Conservation (phyloP, 176 grass and related monocot species). For the Cenchrus purpureus region DNA sequence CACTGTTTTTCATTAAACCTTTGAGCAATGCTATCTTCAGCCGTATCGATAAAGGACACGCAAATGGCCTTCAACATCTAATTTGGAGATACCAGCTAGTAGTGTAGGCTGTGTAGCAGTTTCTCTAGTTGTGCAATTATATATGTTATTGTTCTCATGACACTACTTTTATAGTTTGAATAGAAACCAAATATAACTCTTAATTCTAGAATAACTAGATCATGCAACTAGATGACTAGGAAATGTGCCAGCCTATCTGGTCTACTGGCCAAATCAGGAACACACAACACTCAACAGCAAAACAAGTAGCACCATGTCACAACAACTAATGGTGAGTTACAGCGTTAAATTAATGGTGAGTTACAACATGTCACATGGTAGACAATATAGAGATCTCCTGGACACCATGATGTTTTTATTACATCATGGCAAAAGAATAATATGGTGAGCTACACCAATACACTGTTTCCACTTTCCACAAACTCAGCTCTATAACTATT, state of each 20-base stretch:
- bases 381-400: slow-evolving; percentile 23
- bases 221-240: too few species aligned
- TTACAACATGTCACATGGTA: slow-evolving; percentile 15
- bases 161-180: not conserved
- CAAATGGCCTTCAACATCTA: not conserved
- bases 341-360: slow-evolving; percentile 11
- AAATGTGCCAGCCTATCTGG: too few species aligned
- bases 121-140: not conserved
- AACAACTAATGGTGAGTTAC: not conserved
- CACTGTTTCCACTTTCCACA: slow-evolving; percentile 38
- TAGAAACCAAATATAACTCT: not conserved
- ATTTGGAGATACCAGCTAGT: not conserved
- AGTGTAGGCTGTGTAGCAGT: not conserved
- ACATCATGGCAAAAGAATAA: slow-evolving; percentile 43
- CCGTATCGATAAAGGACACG: not conserved
- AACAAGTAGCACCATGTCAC: not conserved
- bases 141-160: not conserved
- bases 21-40: not conserved
- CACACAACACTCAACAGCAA: not conserved
- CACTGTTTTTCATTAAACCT: not conserved
- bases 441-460: slow-evolving; percentile 32
- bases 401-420: slow-evolving; percentile 16
- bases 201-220: too few species aligned
- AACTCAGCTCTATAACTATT: slow-evolving; percentile 31
- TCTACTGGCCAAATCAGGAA: not conserved